Evolutionary conservation across 257 asterid species (phyloP).

Genomic region (Avicennia marina): DNA sequence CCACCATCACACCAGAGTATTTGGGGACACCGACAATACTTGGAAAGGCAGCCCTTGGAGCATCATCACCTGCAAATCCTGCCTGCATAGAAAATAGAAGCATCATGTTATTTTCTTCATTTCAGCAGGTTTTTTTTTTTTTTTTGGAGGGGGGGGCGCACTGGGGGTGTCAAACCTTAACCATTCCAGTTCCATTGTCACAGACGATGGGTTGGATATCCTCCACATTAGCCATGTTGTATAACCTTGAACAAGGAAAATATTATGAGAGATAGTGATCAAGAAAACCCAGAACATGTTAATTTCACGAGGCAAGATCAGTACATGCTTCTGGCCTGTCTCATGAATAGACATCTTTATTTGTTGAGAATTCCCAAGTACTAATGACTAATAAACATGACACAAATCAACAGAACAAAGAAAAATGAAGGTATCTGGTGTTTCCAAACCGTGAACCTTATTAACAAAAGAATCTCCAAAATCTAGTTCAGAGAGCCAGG

Average conservation of each 20-base stretch:
- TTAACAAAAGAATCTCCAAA: no score
- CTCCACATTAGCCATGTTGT: slow-evolving; percentile 25
- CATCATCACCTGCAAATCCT: slow-evolving; percentile 50
- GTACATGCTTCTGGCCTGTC: no score
- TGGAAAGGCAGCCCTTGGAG: slow-evolving; percentile 43
- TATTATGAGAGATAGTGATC: background rate
- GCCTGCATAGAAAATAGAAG: slow-evolving; percentile 21
- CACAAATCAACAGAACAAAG: background rate
- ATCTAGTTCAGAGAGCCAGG: no score
- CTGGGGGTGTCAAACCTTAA: slow-evolving; percentile 18
- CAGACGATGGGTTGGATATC: slow-evolving; percentile 39
- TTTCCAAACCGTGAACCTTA: no score
- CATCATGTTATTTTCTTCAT: no score
- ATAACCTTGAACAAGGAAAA: slow-evolving; percentile 7
- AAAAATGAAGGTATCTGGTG: no score
- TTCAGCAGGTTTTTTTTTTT: no score
- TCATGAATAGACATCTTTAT: no score
- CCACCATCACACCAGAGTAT: slow-evolving; percentile 37
- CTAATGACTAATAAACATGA: background rate
- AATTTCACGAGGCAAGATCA: no score
- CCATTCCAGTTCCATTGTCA: no score
- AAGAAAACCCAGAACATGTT: background rate
- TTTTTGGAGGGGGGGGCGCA: no score
- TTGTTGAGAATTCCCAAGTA: no score
- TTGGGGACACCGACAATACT: slow-evolving; percentile 37